Percentiles rank a stretch among this genome's conserved stretches.
These are phyloP conservation scores for Mucor piriformis DNA, from an alignment of 371 early-diverging fungal species.

Conservation along the genomic window DNA sequence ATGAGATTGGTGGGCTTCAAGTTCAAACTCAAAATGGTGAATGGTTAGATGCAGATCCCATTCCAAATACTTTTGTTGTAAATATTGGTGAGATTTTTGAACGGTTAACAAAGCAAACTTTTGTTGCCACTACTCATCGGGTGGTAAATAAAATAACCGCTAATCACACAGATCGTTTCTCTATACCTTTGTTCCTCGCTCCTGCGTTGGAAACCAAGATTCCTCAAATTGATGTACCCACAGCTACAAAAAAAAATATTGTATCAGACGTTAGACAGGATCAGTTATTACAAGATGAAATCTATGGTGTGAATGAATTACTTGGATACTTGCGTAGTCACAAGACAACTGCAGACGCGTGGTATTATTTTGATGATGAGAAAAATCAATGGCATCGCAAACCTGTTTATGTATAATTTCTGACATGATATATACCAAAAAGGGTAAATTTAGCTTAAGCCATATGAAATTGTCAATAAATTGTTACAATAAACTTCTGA, in stretches of 20 bases:
- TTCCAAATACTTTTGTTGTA: slow-evolving; percentile 65
- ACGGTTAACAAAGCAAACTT: slow-evolving; percentile 52
- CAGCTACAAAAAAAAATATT: slow-evolving; percentile 5
- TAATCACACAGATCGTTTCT: slow-evolving; percentile 46
- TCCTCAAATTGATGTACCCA: slow-evolving; percentile 28
- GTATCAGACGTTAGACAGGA: slow-evolving; percentile 38
- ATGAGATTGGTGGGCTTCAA: slow-evolving; percentile 61
- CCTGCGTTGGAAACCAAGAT: slow-evolving; percentile 43
- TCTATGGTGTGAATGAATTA: slow-evolving; percentile 42
- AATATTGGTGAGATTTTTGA: slow-evolving; percentile 72
- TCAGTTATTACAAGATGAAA: slow-evolving; percentile 35
- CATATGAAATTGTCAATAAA: too few species aligned
- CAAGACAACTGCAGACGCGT: slow-evolving; percentile 23
- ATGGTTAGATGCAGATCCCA: slow-evolving; percentile 64
- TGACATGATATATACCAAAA: too few species aligned
- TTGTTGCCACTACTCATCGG: slow-evolving; percentile 65
- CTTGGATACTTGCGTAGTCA: slow-evolving; percentile 29
- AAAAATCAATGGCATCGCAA: slow-evolving; percentile 28
- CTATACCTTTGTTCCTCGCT: slow-evolving; percentile 58
- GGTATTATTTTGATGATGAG: slow-evolving; percentile 34
- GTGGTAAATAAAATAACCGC: slow-evolving; percentile 57
- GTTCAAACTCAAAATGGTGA: slow-evolving; percentile 61
- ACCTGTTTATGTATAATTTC: not conserved
- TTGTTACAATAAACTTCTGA: too few species aligned
- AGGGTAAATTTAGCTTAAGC: too few species aligned